Evolutionary conservation across 768 basidiomycete species (phyloP).

Genomic region (Trametes elegans): DNA sequence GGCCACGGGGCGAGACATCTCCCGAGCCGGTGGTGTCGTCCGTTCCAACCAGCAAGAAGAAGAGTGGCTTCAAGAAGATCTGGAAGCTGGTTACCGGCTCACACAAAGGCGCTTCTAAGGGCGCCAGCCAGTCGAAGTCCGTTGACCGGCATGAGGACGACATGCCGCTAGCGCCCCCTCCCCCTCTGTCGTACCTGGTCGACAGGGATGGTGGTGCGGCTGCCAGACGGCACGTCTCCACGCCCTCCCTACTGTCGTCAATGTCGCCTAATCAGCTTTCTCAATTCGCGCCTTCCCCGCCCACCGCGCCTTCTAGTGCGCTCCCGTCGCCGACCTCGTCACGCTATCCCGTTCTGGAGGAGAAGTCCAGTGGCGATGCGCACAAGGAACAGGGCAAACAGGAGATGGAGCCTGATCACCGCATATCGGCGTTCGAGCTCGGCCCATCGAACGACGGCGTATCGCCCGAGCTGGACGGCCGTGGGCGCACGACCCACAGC

Average conservation of each 20-base stretch:
- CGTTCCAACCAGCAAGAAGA: slow-evolving; percentile 51
- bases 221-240: slow-evolving; percentile 60
- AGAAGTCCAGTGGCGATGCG: slow-evolving; percentile 44
- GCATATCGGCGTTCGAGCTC: slow-evolving; percentile 28
- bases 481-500: slow-evolving; percentile 27
- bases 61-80: slow-evolving; percentile 73
- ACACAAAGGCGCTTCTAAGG: slow-evolving; percentile 42
- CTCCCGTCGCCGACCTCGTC: slow-evolving; percentile 76
- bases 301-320: slow-evolving; percentile 72
- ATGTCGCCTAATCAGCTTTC: slow-evolving; percentile 54
- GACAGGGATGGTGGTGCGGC: slow-evolving; percentile 45
- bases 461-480: slow-evolving; percentile 18
- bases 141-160: slow-evolving; percentile 60
- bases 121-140: slow-evolving; percentile 37
- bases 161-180: slow-evolving; percentile 82
- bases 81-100: slow-evolving; percentile 73
- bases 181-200: slow-evolving; percentile 87
- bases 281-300: slow-evolving; percentile 66
- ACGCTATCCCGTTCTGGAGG: slow-evolving; percentile 56
- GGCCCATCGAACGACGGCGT: slow-evolving; percentile 30
- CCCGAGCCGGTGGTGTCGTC: slow-evolving; percentile 14
- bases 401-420: slow-evolving; percentile 43
- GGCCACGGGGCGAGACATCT: slow-evolving; percentile 17
- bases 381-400: slow-evolving; percentile 40
- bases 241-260: slow-evolving; percentile 64